Base-by-base conservation (phyloP, 345 rosid genomes). In the Bruguiera sexangula region DNA sequence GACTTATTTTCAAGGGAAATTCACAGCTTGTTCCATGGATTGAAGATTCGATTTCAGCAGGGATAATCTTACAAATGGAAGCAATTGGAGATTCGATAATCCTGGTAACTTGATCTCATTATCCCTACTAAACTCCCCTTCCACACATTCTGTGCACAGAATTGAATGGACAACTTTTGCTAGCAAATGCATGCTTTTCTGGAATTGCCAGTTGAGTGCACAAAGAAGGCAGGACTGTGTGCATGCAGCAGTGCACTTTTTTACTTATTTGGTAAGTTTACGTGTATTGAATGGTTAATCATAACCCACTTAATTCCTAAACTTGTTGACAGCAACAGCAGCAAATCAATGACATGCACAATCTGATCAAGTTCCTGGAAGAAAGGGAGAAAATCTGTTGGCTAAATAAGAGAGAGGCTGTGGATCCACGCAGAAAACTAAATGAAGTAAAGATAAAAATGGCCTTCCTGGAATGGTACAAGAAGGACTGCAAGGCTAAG, bases 381-480 rank as follows among this genome's bases (percentile, higher is more conserved):
- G 37, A 56, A 51, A 62, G 78, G 26, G 81, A 83, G 68, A 36
- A 36, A 62, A 26, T 30, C 2, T 24, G 60, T 26, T 48, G 46
- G 21, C 24, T 4, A 1, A 60, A 37, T 19, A 83, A 75, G 75
- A 70, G 69, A 56, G 58, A 10, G 32, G 63, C 19, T n/a, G 37
- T 63, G 69, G 75, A 83, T 66, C 72, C 68, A 3, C 36, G 32
- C 10, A 75, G 66, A 73, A 82, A 82, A 52, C 75, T 89, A 56
- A 85, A 78, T 48, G 65, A 66, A 0, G 31, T 73, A 9, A 92
- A 88, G 75, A 54, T 72, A 31, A 4, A 50, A 30, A 79, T 93
- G 89, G 75, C 81, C 1, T 0, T 61, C 1, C 36, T 90, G 2
- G 98, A 88, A 71, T 78, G 88, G 87, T 87, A 87, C 80, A 90